These are phyloP conservation scores for Microstegium vimineum DNA, from an alignment of 176 grass and related monocot species.

Conservation along the genomic window DNA sequence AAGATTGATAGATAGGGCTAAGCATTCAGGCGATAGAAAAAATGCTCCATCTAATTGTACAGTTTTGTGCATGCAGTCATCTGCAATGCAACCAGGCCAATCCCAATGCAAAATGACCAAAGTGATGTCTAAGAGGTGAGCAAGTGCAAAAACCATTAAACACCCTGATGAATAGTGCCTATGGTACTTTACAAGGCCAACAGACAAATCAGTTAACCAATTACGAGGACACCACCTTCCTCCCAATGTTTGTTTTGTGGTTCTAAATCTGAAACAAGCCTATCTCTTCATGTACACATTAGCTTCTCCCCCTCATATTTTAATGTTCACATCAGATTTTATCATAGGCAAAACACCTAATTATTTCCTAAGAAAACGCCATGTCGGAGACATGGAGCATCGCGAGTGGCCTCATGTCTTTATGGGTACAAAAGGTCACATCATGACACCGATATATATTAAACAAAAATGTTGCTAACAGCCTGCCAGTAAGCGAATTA, in stretches of 20 bases:
- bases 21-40: background rate
- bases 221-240: background rate
- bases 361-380: background rate
- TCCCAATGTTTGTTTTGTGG: background rate
- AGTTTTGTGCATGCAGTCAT: slow-evolving; percentile 1
- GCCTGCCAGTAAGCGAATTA: background rate
- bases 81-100: background rate
- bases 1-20: background rate
- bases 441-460: background rate
- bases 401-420: background rate
- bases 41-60: background rate
- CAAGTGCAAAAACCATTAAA: background rate
- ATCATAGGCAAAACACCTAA: background rate
- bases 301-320: background rate
- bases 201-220: background rate
- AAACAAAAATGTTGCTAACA: background rate
- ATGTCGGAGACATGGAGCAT: background rate
- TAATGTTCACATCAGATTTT: background rate
- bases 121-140: background rate
- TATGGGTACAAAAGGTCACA: background rate
- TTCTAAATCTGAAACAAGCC: background rate
- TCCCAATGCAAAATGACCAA: background rate
- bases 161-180: background rate
- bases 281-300: background rate
- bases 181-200: background rate